Evolutionary conservation across 345 rosid genomes (phyloP).

Genomic region (Gossypium ekmanianum): DNA sequence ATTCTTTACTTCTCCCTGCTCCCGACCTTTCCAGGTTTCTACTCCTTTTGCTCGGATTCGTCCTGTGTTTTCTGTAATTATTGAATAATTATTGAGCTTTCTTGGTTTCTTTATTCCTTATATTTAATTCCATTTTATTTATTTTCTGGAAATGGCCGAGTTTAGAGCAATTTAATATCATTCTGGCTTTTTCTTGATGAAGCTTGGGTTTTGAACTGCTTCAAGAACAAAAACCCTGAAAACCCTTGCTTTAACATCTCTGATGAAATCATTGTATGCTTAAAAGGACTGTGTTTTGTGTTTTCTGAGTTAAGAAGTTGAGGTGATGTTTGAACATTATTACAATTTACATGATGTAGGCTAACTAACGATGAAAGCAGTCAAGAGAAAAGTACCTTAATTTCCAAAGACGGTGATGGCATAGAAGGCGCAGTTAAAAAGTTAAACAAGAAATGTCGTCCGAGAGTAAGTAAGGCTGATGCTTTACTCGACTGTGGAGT

Average conservation of each 20-base stretch:
- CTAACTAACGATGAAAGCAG: constrained; percentile 45
- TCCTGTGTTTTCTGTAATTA: not conserved
- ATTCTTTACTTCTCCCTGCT: constrained; percentile 31
- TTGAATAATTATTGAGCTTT: not conserved
- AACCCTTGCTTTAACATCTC: not conserved
- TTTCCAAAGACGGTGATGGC: constrained; percentile 50
- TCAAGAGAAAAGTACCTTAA: constrained; percentile 47
- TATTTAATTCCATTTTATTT: not conserved
- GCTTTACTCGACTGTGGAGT: constrained; percentile 63
- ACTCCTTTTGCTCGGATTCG: not conserved
- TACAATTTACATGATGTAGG: constrained; percentile 29
- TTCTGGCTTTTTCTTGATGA: not conserved
- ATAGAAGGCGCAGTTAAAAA: constrained; percentile 61
- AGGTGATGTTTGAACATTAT: constrained; percentile 9
- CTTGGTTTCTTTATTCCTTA: not conserved
- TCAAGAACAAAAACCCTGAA: not conserved
- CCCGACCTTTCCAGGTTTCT: constrained; percentile 46
- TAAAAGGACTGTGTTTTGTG: not conserved
- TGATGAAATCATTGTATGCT: not conserved
- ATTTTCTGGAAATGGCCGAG: not conserved
- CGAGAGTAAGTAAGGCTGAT: constrained; percentile 58
- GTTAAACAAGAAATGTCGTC: constrained; percentile 55
- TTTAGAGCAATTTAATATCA: not conserved
- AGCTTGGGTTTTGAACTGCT: not conserved
- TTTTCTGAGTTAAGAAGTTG: not conserved